These are phyloP conservation scores for Drechslerella coelobrocha DNA, from an alignment of 2,329 filamentous ascomycete genomes.

Conservation along the genomic window DNA sequence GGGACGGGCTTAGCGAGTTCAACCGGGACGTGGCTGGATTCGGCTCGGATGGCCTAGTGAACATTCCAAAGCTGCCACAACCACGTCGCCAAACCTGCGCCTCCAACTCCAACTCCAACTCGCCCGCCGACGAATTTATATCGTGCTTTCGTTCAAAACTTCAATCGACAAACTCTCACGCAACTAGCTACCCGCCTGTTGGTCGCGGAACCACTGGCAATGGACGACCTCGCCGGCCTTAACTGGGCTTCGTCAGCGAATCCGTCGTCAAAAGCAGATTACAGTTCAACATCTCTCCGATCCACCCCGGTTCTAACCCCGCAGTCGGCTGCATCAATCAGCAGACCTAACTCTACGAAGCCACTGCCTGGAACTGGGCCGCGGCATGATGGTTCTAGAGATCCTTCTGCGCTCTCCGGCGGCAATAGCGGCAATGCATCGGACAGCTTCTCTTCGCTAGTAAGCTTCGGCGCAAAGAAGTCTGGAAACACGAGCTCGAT, in stretches of 20 bases:
- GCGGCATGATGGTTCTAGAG: constrained; percentile 58
- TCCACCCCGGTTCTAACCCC: constrained; percentile 57
- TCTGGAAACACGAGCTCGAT: constrained; percentile 67
- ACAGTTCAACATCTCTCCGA: constrained; percentile 62
- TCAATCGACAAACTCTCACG: constrained; percentile 1
- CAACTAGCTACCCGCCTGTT: constrained; percentile 1
- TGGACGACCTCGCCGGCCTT: constrained; percentile 70
- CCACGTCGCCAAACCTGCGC: neutral
- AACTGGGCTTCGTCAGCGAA: constrained; percentile 63
- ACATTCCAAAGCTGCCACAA: neutral
- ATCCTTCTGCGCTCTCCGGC: constrained; percentile 61
- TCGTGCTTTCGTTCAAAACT: neutral
- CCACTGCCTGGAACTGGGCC: constrained; percentile 60
- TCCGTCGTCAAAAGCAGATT: constrained; percentile 60
- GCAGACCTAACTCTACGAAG: constrained; percentile 59
- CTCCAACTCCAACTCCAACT: constrained; percentile 5
- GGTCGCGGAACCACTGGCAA: constrained; percentile 56
- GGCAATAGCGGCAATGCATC: constrained; percentile 61
- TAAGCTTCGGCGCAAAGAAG: constrained; percentile 68
- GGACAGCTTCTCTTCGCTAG: constrained; percentile 80
- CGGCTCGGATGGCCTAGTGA: neutral
- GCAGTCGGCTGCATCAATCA: constrained; percentile 21
- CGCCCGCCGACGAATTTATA: neutral
- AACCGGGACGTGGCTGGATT: constrained; percentile 4
- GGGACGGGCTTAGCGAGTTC: neutral